Base-by-base conservation (phyloP, 2,329 filamentous ascomycete species). In the Nemania sp. region DNA sequence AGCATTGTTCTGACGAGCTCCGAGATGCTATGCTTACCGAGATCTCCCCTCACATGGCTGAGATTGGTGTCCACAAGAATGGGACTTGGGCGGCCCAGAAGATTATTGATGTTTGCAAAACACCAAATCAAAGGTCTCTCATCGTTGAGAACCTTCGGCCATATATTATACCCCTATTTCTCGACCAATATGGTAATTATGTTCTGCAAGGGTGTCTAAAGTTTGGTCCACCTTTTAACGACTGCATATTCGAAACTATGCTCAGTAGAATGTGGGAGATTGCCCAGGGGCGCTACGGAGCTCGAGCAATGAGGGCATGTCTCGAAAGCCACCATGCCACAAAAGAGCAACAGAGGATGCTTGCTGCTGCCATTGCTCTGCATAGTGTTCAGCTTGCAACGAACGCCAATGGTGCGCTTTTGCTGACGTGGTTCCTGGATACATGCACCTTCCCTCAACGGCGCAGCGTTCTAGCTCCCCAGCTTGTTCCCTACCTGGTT, bases 11-110 rank as follows among this genome's bases (percentile, higher is more conserved):
- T 0, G 94, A 98, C 74, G 81, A 87, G 43, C 87, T 94, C 43
- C 93, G 96, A 69, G 92, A 97, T 75, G 89, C 90, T 58, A 98
- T 99, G 95, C 81, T 99, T 59, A 78, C 81, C 13, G 87, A 93
- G 72, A 96, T 99, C 70, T 87, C 90, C 2, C 93, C 94, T 59
- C 93, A 97, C 73, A 85, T 98, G 74, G 92, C 94, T 25, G 93
- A 98, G 77, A 97, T 98, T 77, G 95, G 95, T 69, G 88, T 97
- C 7, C 95, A 99, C 83, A 99, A 99, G 85, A 99, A 99, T 71
- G 95, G 95, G 64, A 99, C 95, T 1, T 99, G 95, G 95, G 95
- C 95, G 56, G 95, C 95, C 1, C 95, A 99, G 78, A 99, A 98
- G 83, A 98, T 99, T 71, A 98, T 99, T 68, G 94, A 98, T 71